Percentiles rank a stretch among this genome's conserved stretches.
Evolutionary conservation across 768 basidiomycete genomes (phyloP).

Genomic region (Neoboletus brunneissimus): DNA sequence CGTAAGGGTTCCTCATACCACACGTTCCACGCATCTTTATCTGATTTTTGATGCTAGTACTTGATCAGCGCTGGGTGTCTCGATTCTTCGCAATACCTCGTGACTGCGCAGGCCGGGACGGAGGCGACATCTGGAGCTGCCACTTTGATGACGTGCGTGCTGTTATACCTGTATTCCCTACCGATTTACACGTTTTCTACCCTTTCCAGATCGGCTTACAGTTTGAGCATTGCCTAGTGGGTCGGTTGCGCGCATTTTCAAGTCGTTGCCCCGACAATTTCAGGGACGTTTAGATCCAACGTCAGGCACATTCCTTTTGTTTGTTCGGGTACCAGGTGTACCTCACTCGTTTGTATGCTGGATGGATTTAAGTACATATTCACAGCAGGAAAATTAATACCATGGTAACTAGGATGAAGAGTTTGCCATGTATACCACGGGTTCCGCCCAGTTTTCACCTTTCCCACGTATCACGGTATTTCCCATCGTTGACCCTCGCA

Average conservation of each 20-base stretch:
- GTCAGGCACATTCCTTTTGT: not conserved
- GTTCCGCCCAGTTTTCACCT: not conserved
- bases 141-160: constrained; percentile 50
- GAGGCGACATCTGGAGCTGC: constrained; percentile 61
- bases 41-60: constrained; percentile 39
- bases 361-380: no score
- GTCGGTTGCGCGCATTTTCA: not conserved
- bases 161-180: accelerated
- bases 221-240: constrained; percentile 42
- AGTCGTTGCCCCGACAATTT: not conserved
- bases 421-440: no score
- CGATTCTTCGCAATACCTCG: constrained; percentile 52
- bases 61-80: constrained; percentile 47
- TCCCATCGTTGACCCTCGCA: not conserved
- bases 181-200: not conserved
- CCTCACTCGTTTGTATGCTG: not conserved
- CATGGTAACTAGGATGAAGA: no score
- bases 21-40: not conserved
- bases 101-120: constrained; percentile 58
- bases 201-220: constrained; percentile 41
- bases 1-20: constrained; percentile 26
- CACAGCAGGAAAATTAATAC: no score
- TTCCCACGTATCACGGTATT: not conserved
- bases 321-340: not conserved
- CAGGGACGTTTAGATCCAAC: not conserved